Evolutionary conservation across 2,329 filamentous ascomycete species (phyloP), one percentile per base, ranked within the genome.

Genomic region (Hymenoscyphus fraxineus): DNA sequence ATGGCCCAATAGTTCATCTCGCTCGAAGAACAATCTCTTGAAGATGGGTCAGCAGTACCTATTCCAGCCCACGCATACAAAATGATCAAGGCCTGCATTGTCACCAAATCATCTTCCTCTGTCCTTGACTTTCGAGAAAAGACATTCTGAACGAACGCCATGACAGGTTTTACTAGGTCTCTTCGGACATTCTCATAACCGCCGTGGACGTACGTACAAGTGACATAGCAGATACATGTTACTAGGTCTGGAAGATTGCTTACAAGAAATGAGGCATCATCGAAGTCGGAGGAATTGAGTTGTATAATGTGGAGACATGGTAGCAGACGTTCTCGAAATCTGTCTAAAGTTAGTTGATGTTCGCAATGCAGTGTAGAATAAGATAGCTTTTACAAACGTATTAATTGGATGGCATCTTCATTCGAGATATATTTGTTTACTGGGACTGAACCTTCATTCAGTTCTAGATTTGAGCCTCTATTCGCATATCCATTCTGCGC

Each of bases 171-270:
- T 27, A 10, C 39, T n/a, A 59, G 39, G 19, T 19, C 12, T 13
- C 12, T 32, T 10, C 38, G 35, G 9, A 41, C 2, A 10, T 59
- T 38, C 15, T 16, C 39, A 44, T 59, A 59, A 6, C 44, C 44
- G 12, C 58, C 58, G 2, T 35, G 58, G n/a, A 59, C 39, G 12
- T 59, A 59, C 5, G 16, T 41, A 59, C 32, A 40, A 41, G 58
- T 59, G 39, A 59, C 58, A 59, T 59, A 59, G 22, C 38, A 59
- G 13, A 59, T 44, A 32, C 58, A 59, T 10, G n/a, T n/a, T 16
- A 15, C 38, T 2, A 60, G 38, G 22, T 47, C 40, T 27, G 58
- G 19, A 12, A 47, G 16, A 27, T 41, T 47, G 19, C 35, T 15
- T n/a, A 60, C 44, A 5, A 60, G n/a, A 31, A 32, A 31, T 13